Percentiles rank a stretch among this genome's conserved stretches.
phyloP scores from a whole-genome alignment of 169 alveolate genomes.

The Eimeria necatrix region DNA sequence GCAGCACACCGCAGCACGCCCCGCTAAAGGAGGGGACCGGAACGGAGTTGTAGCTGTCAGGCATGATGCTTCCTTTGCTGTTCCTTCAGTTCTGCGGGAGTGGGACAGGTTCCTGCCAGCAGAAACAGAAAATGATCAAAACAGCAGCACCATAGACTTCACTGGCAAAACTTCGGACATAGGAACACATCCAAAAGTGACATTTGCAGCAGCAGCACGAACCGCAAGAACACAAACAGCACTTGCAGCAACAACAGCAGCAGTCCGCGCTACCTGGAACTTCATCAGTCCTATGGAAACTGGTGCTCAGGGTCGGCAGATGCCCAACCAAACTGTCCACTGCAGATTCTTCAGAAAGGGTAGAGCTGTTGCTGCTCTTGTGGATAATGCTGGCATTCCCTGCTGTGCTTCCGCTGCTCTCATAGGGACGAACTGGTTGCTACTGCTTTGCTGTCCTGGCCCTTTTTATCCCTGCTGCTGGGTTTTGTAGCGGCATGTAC shows the following conservation, averaged over 20 bases:
- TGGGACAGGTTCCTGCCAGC: neutral
- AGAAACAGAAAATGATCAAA: neutral
- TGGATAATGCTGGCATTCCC: neutral
- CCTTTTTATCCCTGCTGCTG: neutral
- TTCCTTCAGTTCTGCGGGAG: neutral
- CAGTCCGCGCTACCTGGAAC: neutral
- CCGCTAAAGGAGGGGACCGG: too few relatives aligned
- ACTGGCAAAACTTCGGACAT: neutral
- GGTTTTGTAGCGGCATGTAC: too few relatives aligned
- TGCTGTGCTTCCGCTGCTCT: neutral
- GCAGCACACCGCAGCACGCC: too few relatives aligned
- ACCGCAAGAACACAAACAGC: neutral
- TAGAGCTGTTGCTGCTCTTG: constrained; percentile 8
- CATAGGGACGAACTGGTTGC: neutral
- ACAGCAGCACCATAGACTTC: neutral
- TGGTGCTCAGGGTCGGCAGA: neutral
- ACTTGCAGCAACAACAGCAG: constrained; percentile 10
- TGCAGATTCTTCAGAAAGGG: neutral
- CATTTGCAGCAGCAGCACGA: neutral
- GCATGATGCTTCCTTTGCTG: neutral
- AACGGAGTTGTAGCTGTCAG: too few relatives aligned
- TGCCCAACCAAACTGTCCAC: neutral
- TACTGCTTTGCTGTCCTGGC: neutral
- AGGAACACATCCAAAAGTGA: neutral
- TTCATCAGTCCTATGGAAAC: neutral